These are phyloP conservation scores for Phoma sp. DNA, from an alignment of 2,329 filamentous ascomycete species.

Conservation along the genomic window DNA sequence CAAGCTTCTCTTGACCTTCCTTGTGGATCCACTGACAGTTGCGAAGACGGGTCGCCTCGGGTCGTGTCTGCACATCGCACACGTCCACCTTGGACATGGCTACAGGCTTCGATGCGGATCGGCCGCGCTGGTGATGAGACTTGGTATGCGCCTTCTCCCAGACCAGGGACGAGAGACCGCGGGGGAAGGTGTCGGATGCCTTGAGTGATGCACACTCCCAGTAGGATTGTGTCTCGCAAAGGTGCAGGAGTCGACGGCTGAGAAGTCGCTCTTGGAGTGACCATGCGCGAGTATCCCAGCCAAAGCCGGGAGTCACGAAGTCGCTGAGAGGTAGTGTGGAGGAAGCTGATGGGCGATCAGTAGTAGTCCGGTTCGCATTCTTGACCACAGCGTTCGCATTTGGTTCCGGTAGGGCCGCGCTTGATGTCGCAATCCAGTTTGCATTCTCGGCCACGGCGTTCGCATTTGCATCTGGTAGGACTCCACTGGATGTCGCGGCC, in stretches of 20 bases:
- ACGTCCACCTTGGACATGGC: neutral
- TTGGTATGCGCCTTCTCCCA: conserved; percentile 45
- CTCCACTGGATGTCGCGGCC: neutral
- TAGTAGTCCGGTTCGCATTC: neutral
- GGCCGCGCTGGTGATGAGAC: conserved; percentile 10
- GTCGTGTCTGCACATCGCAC: neutral
- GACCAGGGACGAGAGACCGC: conserved; percentile 40
- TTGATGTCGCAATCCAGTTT: neutral
- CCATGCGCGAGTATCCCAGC: conserved; percentile 47
- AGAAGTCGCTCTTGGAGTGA: conserved; percentile 46
- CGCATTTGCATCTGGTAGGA: neutral
- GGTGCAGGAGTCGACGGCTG: conserved; percentile 40
- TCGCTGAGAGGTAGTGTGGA: conserved; percentile 20
- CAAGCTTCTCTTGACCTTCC: conserved; percentile 25
- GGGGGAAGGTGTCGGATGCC: conserved; percentile 45
- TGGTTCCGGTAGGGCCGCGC: too few species aligned
- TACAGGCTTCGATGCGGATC: conserved; percentile 1
- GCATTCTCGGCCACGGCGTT: neutral
- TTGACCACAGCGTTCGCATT: neutral
- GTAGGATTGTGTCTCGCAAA: conserved; percentile 43
- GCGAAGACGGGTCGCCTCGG: conserved; percentile 17
- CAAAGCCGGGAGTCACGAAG: conserved; percentile 31
- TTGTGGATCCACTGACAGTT: conserved; percentile 31
- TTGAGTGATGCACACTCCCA: conserved; percentile 49
- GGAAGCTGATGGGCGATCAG: conserved; percentile 11